Conservation (phyloP, 1,139 yeast species). For the Spencermartinsiella ligniputridi region DNA sequence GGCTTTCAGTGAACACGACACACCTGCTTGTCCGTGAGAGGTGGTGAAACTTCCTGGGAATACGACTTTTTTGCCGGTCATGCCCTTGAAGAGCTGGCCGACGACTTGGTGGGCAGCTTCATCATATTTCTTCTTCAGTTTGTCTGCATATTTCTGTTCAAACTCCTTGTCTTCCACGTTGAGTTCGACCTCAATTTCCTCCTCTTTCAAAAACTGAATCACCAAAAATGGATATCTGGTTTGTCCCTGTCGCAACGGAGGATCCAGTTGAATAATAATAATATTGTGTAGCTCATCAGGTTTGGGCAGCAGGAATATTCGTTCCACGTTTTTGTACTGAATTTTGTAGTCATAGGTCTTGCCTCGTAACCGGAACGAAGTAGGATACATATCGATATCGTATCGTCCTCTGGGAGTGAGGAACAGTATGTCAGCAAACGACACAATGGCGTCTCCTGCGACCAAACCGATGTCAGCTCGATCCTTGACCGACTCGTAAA, state of each 20-base stretch:
- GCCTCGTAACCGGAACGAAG: constrained; percentile 88
- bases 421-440: constrained; percentile 86
- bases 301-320: constrained; percentile 87
- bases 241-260: constrained; percentile 93
- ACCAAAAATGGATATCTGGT: constrained; percentile 92
- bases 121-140: constrained; percentile 72
- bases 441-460: constrained; percentile 95
- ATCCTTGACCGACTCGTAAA: constrained; percentile 87
- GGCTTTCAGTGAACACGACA: constrained; percentile 89
- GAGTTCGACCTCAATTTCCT: constrained; percentile 85
- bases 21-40: constrained; percentile 64
- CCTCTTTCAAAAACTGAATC: constrained; percentile 82
- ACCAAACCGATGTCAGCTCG: constrained; percentile 96
- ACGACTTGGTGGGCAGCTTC: constrained; percentile 81
- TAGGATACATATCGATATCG: constrained; percentile 90
- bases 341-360: constrained; percentile 96
- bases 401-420: constrained; percentile 96
- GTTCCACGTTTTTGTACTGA: constrained; percentile 84
- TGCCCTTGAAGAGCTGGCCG: constrained; percentile 84
- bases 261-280: constrained; percentile 85
- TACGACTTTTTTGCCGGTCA: constrained; percentile 79
- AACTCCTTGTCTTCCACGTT: constrained; percentile 82
- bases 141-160: constrained; percentile 68
- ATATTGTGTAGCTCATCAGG: constrained; percentile 91
- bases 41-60: constrained; percentile 85